A percentile compares a stretch with the other conserved stretches of the same genome.
phyloP scores from a whole-genome alignment of 2,329 filamentous ascomycete species.

The Aspergillus ochraceus region DNA sequence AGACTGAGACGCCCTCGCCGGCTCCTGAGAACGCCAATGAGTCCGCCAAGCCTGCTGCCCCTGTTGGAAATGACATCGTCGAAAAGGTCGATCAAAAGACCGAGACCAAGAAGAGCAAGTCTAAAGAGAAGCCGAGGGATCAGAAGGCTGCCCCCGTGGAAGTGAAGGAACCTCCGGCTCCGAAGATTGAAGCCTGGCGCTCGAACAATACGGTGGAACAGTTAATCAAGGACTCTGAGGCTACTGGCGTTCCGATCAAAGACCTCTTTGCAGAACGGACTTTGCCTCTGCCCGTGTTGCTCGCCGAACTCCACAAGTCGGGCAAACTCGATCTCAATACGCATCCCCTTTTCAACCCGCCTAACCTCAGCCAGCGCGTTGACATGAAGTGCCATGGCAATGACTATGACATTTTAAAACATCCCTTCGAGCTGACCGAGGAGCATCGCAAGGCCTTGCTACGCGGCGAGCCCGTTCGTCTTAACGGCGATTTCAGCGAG shows the following conservation, averaged over 20 bases:
- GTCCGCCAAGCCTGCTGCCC: conserved; percentile 17
- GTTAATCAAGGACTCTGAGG: conserved; percentile 39
- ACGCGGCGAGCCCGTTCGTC: conserved; percentile 42
- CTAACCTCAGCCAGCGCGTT: conserved; percentile 41
- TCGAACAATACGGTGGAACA: conserved; percentile 43
- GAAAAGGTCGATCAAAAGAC: conserved; percentile 29
- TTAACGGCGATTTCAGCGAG: conserved; percentile 34
- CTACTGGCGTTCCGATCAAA: conserved; percentile 35
- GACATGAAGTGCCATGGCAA: conserved; percentile 44
- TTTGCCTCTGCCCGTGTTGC: conserved; percentile 36
- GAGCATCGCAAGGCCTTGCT: conserved; percentile 44
- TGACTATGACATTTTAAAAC: conserved; percentile 42
- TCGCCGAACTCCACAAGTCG: conserved; percentile 41
- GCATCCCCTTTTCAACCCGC: conserved; percentile 42
- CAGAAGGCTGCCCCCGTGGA: conserved; percentile 18
- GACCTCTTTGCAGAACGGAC: conserved; percentile 44
- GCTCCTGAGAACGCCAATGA: conserved; percentile 15
- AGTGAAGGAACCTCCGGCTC: conserved; percentile 19
- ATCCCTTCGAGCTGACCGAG: conserved; percentile 41
- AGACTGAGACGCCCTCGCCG: conserved; percentile 18
- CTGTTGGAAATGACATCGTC: conserved; percentile 7
- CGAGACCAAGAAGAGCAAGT: conserved; percentile 26
- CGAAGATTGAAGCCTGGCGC: conserved; percentile 36
- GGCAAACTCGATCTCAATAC: conserved; percentile 38
- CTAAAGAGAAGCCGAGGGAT: conserved; percentile 27